These are phyloP conservation scores for Punica granatum DNA, from an alignment of 345 rosid genomes.

Conservation along the genomic window DNA sequence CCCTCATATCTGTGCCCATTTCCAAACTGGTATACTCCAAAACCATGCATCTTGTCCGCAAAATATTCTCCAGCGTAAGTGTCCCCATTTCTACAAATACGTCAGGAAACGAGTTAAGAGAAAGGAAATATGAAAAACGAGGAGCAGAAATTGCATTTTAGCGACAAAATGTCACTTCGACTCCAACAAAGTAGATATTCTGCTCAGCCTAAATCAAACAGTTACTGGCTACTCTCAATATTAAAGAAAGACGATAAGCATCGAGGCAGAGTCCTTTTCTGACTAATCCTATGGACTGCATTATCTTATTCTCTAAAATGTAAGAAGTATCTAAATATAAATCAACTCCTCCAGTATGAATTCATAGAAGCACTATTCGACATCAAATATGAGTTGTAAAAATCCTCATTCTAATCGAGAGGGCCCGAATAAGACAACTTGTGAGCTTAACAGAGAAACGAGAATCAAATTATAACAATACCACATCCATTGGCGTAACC, in stretches of 20 bases:
- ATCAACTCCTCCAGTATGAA: no score
- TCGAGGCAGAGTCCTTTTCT: background rate
- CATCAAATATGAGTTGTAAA: no score
- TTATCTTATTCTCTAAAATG: background rate
- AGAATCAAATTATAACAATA: background rate
- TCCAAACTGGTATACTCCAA: slow-evolving; percentile 69
- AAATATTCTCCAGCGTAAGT: slow-evolving; percentile 75
- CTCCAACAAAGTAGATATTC: background rate
- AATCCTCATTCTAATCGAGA: background rate
- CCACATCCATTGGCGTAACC: background rate
- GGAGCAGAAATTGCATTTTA: background rate
- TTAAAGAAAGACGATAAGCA: background rate
- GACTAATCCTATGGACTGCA: background rate
- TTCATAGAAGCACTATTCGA: no score
- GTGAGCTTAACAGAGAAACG: background rate
- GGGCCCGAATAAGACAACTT: background rate
- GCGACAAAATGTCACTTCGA: background rate
- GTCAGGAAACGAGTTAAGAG: background rate
- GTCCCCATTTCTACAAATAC: slow-evolving; percentile 47
- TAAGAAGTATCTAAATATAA: background rate
- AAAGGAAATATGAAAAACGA: background rate
- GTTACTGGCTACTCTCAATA: background rate
- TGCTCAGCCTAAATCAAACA: background rate
- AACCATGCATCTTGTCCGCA: slow-evolving; percentile 82
- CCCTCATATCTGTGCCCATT: slow-evolving; percentile 78